Percentiles rank a stretch among this genome's conserved stretches.
phyloP scores from a whole-genome alignment of 495 filamentous ascomycete genomes.

The Platismatia glauca region DNA sequence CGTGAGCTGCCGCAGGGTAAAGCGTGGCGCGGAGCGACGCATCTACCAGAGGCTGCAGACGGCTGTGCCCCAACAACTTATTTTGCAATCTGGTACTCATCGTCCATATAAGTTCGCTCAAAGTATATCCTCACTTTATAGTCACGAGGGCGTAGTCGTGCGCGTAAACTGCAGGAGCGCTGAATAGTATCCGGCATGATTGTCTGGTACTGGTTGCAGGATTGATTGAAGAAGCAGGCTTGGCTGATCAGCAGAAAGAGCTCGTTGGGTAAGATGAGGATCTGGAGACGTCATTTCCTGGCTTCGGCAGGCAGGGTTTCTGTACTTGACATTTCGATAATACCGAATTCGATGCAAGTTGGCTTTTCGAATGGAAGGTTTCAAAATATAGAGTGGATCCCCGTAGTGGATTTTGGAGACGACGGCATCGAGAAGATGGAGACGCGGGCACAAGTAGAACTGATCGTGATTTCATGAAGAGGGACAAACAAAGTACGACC shows the following conservation, averaged over 20 bases:
- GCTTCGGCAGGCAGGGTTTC: background rate
- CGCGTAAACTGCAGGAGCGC: background rate
- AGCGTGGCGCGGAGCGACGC: background rate
- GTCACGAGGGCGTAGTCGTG: background rate
- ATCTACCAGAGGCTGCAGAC: background rate
- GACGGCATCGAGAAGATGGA: too few species aligned
- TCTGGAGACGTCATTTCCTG: background rate
- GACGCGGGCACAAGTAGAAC: too few species aligned
- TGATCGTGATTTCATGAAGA: too few species aligned
- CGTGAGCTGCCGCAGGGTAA: background rate
- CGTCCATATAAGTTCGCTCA: background rate
- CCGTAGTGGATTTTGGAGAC: background rate
- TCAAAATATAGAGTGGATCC: background rate
- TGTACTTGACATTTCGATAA: background rate
- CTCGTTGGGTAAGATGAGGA: background rate
- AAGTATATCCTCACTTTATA: background rate
- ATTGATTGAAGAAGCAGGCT: background rate
- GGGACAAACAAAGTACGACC: too few species aligned
- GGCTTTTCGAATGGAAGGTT: background rate
- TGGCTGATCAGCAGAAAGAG: background rate
- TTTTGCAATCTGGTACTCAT: background rate
- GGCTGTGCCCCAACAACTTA: background rate
- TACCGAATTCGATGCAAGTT: background rate
- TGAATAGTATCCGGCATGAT: background rate
- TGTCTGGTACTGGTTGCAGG: background rate